Evolutionary conservation across 495 filamentous ascomycete genomes (phyloP), one percentile per base, ranked within the genome.

Genomic region (Hapsidospora chrysogenum): DNA sequence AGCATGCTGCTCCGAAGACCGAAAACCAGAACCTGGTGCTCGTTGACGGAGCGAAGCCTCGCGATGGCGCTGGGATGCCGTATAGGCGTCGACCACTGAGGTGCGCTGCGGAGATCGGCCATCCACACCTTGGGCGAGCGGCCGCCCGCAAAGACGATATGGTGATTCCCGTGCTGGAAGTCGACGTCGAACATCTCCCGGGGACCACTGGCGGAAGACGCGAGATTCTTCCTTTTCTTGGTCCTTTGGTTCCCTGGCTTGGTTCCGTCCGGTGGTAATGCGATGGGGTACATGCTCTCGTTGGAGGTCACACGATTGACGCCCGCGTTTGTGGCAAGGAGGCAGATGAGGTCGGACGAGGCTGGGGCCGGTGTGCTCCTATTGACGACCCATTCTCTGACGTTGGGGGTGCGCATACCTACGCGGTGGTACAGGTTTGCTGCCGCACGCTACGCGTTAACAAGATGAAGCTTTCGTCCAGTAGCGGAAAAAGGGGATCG

Each of bases 21-120:
- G 1, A 61, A 47, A 1, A 49, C 62, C 0, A 66, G 42, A 11
- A 62, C 40, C 19, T 53, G 47, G 43, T 60, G 34, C 15, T 36
- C 40, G 13, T 41, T 40, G 11, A 61, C 28, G 9, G 48, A 38
- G 11, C 39, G 43, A 14, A 61, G 35, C 30, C 63, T 54, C 0
- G 58, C 45, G 11, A 57, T 53, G 13, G 49, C 11, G 29, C 33
- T 38, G 2, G 34, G 25, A 19, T 43, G 27, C 9, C 29, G 18
- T 15, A 47, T 8, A 8, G 28, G 33, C 6, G 21, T 44, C 55
- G 52, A 48, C 29, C 27, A 8, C 22, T 10, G 4, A n/a, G 17
- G 3, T 0, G 13, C 9, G 33, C 32, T 20, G 22, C 61, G 56
- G 18, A 44, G 40, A 31, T 66, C 62, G 10, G 49, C 17, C 0